Base-by-base conservation (phyloP, 495 filamentous ascomycete species). In the Talaromyces thailandensis region DNA sequence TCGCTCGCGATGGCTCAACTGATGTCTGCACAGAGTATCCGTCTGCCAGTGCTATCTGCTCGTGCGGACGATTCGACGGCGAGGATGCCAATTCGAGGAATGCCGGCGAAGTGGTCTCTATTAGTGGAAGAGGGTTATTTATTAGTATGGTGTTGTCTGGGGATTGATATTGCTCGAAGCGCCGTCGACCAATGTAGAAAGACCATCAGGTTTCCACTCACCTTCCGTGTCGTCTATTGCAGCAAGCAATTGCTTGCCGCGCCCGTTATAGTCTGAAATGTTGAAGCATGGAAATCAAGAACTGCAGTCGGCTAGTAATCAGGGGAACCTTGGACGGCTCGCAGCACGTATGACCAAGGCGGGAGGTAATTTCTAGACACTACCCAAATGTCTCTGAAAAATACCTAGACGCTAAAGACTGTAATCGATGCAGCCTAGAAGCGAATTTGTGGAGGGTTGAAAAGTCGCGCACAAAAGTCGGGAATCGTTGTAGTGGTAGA, bases 231-330 rank as follows among this genome's bases (percentile, higher is more conserved):
- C 76, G 76, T 75, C 74, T 76, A 70, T 74, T 76, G 76, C 76
- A 81, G 78, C 78, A 81, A 81, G 78, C 78, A 76, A 71, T 74
- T 75, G 78, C 78, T 81, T 81, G 78, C 78, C 75, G 78, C 78
- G 76, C 74, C 73, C 69, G 68, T 77, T 80, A 80, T 75, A 64
- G 73, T 76, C 77, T 73, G 77, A 71, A 80, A 80, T 80, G 70
- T 71, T 77, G 76, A 78, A 75, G 75, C 77, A 79, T 79, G 77
- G 74, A 77, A 76, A 70, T 73, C 67, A 67, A 70, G 29, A 48
- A 18, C 18, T 24, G 25, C 26, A 62, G n/a, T 12, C 35, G 60
- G 14, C 51, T 43, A 26, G 31, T 1, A 37, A 37, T 62, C 28
- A 61, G 43, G 35, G 40, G 61, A 40, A 40, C 56, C 28, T 31